Conservation (phyloP, 345 rosid species). For the Hibiscus tridactylites region DNA sequence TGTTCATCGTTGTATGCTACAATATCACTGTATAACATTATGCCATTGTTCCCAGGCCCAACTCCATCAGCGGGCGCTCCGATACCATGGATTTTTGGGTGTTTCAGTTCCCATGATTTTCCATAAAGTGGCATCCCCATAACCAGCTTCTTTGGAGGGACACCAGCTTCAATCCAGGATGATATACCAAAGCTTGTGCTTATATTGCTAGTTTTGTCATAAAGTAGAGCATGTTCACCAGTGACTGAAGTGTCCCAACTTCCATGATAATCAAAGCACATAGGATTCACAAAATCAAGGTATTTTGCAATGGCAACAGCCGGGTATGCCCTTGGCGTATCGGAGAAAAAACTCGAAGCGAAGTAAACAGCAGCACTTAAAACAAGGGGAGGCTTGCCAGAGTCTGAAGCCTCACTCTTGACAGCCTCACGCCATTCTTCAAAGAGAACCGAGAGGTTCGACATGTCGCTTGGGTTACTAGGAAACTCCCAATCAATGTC, state of each 20-base stretch:
- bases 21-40: neutral
- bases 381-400: constrained; percentile 20
- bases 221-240: constrained; percentile 20
- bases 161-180: constrained; percentile 33
- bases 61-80: constrained; percentile 27
- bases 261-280: constrained; percentile 36
- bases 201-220: constrained; percentile 17
- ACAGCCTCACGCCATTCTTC: constrained; percentile 43
- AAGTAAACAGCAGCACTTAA: constrained; percentile 37
- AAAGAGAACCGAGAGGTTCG: constrained; percentile 26
- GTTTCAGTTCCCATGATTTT: constrained; percentile 31
- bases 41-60: constrained; percentile 22
- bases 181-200: constrained; percentile 30
- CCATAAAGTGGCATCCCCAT: constrained; percentile 47
- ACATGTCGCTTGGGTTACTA: constrained; percentile 30
- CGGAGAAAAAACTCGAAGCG: constrained; percentile 12
- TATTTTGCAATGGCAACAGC: constrained; percentile 10
- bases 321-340: constrained; percentile 24
- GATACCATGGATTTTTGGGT: constrained; percentile 20
- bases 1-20: neutral
- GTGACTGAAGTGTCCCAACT: constrained; percentile 30
- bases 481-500: constrained; percentile 65
- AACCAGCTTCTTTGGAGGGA: constrained; percentile 24
- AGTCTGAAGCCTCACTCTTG: constrained; percentile 29
- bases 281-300: constrained; percentile 32